These are phyloP conservation scores for Nitzschia sp. DNA, from an alignment of 108 stramenopile species.

Conservation along the genomic window DNA sequence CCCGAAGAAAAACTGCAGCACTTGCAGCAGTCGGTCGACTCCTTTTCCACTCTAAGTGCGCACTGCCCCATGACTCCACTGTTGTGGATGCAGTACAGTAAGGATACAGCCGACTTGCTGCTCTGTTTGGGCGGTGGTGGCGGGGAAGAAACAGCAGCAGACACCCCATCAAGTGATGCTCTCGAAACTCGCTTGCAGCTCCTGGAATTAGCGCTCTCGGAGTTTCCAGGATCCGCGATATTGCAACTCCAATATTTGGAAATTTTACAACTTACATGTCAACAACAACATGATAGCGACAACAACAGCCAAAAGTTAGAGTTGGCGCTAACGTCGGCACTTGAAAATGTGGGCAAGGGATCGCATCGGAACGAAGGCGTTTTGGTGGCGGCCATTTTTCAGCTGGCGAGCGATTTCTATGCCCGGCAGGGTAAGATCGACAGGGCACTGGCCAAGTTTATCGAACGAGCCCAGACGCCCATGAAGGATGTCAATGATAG, in stretches of 20 bases:
- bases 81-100: constrained; percentile 87
- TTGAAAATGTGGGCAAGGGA: constrained; percentile 58
- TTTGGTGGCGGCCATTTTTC: constrained; percentile 23
- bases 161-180: constrained; percentile 16
- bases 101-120: constrained; percentile 54
- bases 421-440: constrained; percentile 3
- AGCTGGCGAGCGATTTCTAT: constrained; percentile 14
- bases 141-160: neutral
- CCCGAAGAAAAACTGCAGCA: constrained; percentile 10
- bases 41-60: constrained; percentile 29
- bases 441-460: constrained; percentile 12
- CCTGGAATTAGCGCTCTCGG: constrained; percentile 66
- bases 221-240: constrained; percentile 74
- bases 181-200: constrained; percentile 54
- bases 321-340: constrained; percentile 48
- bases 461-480: constrained; percentile 32
- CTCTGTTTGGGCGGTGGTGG: constrained; percentile 25
- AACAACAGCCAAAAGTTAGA: constrained; percentile 28
- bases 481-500: constrained; percentile 47
- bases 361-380: constrained; percentile 59
- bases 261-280: constrained; percentile 10
- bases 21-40: constrained; percentile 32
- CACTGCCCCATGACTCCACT: constrained; percentile 88
- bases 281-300: neutral
- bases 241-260: constrained; percentile 53